These are phyloP conservation scores for Verticillium dahliae DNA, from an alignment of 2,329 filamentous ascomycete genomes.

Conservation along the genomic window DNA sequence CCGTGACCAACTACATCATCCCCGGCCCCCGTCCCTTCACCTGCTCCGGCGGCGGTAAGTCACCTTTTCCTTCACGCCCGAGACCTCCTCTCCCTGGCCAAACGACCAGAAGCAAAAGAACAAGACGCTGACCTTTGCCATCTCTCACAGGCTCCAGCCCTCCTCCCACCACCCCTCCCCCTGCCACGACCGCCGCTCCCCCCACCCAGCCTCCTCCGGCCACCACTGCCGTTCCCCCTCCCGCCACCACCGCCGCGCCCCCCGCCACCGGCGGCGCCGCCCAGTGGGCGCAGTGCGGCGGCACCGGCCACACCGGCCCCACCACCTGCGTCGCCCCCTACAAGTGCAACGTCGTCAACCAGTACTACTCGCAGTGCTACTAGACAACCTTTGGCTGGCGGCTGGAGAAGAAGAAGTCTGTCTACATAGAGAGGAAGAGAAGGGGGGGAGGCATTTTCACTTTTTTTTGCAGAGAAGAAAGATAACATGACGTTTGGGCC, in stretches of 20 bases:
- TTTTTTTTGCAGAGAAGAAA: too few species aligned
- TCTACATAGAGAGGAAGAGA: too few species aligned
- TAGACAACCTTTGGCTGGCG: conserved; percentile 15
- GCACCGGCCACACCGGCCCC: conserved; percentile 26
- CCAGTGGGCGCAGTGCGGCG: conserved; percentile 31
- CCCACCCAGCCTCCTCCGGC: background rate
- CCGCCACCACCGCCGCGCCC: conserved; percentile 1
- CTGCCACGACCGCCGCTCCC: background rate
- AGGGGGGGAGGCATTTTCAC: too few species aligned
- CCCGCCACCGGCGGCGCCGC: conserved; percentile 14
- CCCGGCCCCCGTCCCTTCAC: conserved; percentile 18
- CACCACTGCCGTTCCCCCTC: background rate
- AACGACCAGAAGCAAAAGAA: background rate
- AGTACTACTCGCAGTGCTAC: conserved; percentile 34
- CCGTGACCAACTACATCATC: conserved; percentile 17
- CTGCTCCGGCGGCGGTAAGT: conserved; percentile 7
- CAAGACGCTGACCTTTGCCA: background rate
- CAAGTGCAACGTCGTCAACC: conserved; percentile 30
- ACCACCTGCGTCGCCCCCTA: conserved; percentile 24
- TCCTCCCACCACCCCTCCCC: background rate
- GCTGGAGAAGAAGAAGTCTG: background rate
- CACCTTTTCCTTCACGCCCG: background rate
- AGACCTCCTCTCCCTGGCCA: too few species aligned
- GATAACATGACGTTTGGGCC: too few species aligned
- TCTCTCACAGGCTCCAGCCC: background rate